Evolutionary conservation across 305 asterid species (phyloP).

Genomic region (Solanum hybrid): DNA sequence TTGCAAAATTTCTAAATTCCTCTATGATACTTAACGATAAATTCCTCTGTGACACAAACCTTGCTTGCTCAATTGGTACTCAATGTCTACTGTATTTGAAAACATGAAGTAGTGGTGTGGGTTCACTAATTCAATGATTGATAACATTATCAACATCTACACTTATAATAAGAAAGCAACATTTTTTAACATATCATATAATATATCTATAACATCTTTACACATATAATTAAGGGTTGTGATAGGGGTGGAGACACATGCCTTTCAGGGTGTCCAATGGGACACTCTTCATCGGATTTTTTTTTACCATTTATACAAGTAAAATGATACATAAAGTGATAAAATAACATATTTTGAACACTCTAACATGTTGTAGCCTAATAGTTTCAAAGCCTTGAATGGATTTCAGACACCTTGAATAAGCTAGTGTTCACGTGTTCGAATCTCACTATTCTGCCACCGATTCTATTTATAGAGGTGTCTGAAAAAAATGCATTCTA

Average conservation of each 20-base stretch:
- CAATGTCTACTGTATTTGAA: not conserved
- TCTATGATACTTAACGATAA: not conserved
- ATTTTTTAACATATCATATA: not conserved
- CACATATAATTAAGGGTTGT: not conserved
- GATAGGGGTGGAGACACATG: not conserved
- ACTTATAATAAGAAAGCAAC: not conserved
- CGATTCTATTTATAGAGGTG: rapidly evolving
- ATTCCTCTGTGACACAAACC: not conserved
- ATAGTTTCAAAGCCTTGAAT: not conserved
- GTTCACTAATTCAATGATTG: not conserved
- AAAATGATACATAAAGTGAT: no score
- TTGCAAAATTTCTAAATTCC: not conserved
- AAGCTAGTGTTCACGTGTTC: no score
- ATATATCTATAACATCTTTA: not conserved
- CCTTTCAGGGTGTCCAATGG: not conserved
- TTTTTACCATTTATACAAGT: not conserved
- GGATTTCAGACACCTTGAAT: no score
- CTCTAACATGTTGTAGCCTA: no score
- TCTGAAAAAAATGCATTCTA: no score
- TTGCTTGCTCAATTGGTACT: not conserved
- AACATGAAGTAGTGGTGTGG: not conserved
- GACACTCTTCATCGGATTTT: not conserved
- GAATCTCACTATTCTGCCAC: rapidly evolving
- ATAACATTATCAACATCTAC: not conserved
- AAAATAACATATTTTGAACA: no score